phyloP scores from a whole-genome alignment of 805 yeast species.

The Wickerhamiella parazyma region DNA sequence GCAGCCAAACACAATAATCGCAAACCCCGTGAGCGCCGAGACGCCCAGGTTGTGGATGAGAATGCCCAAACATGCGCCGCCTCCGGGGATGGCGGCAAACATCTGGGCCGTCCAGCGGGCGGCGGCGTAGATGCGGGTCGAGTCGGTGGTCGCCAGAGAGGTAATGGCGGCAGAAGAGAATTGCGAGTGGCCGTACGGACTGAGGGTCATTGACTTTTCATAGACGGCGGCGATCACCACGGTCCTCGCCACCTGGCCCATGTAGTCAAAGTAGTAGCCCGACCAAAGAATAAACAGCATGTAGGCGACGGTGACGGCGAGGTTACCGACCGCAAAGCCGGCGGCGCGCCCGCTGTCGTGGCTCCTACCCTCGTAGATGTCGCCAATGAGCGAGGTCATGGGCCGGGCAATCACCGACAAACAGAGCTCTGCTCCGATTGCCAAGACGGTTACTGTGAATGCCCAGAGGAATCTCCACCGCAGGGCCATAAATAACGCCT shows the following conservation, averaged over 20 bases:
- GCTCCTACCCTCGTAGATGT: slow-evolving; percentile 12
- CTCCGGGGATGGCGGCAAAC: slow-evolving; percentile 15
- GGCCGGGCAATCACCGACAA: slow-evolving; percentile 19
- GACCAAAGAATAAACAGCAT: slow-evolving; percentile 40
- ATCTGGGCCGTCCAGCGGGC: slow-evolving; percentile 19
- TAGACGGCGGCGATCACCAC: slow-evolving; percentile 57
- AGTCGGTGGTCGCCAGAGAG: slow-evolving; percentile 66
- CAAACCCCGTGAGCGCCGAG: slow-evolving; percentile 57
- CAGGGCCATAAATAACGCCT: slow-evolving; percentile 17
- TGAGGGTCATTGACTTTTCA: slow-evolving; percentile 51
- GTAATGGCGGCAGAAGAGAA: slow-evolving; percentile 63
- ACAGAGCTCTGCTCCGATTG: slow-evolving; percentile 19
- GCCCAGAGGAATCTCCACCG: slow-evolving; percentile 12
- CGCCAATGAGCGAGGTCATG: slow-evolving; percentile 11
- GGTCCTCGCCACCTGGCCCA: slow-evolving; percentile 65
- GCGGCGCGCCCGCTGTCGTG: slow-evolving; percentile 35
- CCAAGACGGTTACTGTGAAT: slow-evolving; percentile 9
- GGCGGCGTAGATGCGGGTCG: slow-evolving; percentile 60
- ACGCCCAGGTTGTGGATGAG: slow-evolving; percentile 59
- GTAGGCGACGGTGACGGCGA: slow-evolving; percentile 37
- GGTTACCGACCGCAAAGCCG: slow-evolving; percentile 63
- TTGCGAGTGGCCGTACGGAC: slow-evolving; percentile 41
- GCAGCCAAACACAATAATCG: slow-evolving; percentile 31
- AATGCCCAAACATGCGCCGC: slow-evolving; percentile 42
- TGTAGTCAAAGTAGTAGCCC: slow-evolving; percentile 44